Evolutionary conservation across 768 basidiomycete species (phyloP).

Genomic region (Mrakia hoshinonis): DNA sequence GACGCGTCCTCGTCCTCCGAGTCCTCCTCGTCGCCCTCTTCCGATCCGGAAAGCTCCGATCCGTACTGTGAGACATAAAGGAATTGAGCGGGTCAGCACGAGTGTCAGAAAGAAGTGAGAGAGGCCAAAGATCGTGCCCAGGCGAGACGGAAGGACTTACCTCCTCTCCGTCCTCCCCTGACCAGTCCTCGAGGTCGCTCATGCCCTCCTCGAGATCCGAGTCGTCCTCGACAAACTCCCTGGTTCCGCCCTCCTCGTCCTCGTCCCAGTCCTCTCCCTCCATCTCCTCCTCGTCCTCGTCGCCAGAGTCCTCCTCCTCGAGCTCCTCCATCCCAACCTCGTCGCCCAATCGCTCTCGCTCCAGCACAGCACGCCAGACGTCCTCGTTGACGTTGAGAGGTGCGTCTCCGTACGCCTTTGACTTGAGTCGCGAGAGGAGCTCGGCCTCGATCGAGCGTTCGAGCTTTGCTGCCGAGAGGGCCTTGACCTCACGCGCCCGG

Average conservation of each 20-base stretch:
- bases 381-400: conserved; percentile 96
- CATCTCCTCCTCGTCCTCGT: conserved; percentile 37
- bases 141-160: conserved; percentile 31
- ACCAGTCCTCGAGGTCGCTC: conserved; percentile 49
- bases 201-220: conserved; percentile 51
- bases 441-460: conserved; percentile 95
- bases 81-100: conserved; percentile 2
- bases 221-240: conserved; percentile 43
- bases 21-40: conserved; percentile 32
- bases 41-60: conserved; percentile 33
- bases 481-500: conserved; percentile 85
- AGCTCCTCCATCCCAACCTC: conserved; percentile 36
- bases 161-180: conserved; percentile 38
- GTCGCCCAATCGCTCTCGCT: conserved; percentile 51
- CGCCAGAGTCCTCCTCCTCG: conserved; percentile 37
- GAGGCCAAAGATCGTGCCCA: not conserved
- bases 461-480: conserved; percentile 86
- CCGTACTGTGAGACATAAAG: conserved; percentile 33
- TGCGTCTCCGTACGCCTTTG: conserved; percentile 93
- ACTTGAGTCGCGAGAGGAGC: conserved; percentile 86
- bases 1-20: conserved; percentile 44
- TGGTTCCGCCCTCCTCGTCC: conserved; percentile 44
- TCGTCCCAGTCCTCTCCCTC: conserved; percentile 44
- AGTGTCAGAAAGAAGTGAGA: not conserved
- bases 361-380: conserved; percentile 87